These are phyloP conservation scores for Neurospora sp. DNA, from an alignment of 495 filamentous ascomycete genomes.

Conservation along the genomic window DNA sequence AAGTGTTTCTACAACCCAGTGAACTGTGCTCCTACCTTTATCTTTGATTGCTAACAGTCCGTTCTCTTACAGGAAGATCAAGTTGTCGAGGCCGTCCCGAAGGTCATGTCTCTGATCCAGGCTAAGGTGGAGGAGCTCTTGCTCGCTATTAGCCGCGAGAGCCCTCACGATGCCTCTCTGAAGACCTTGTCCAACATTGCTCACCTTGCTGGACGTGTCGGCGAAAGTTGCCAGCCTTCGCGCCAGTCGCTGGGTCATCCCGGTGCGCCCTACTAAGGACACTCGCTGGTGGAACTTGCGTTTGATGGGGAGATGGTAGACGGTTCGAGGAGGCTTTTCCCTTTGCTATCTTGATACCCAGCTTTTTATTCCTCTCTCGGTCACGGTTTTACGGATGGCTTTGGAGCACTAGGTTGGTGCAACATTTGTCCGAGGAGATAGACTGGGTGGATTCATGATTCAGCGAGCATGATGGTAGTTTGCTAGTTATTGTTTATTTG, in stretches of 20 bases:
- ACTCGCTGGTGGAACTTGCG: neutral
- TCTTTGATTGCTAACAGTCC: conserved; percentile 7
- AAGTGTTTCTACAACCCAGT: conserved; percentile 14
- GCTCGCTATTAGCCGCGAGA: conserved; percentile 50
- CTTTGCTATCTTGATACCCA: neutral
- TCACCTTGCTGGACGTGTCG: conserved; percentile 15
- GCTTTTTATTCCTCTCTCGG: neutral
- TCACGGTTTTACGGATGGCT: neutral
- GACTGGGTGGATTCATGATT: neutral
- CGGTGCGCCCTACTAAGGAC: neutral
- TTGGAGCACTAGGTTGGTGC: neutral
- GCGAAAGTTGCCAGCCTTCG: conserved; percentile 5
- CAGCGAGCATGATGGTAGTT: neutral
- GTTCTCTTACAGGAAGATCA: conserved; percentile 52
- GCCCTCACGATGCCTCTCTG: conserved; percentile 51
- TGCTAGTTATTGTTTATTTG: neutral
- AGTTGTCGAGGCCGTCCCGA: conserved; percentile 59
- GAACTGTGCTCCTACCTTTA: neutral
- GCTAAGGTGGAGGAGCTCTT: conserved; percentile 62
- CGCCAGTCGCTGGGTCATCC: neutral
- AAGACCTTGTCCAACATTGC: conserved; percentile 52
- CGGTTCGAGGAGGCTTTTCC: neutral
- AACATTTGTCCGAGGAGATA: neutral
- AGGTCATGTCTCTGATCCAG: conserved; percentile 63
- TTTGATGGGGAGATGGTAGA: neutral